Conservation (phyloP, 192 early-diverging fungal species). For the Coemansia sp. region DNA sequence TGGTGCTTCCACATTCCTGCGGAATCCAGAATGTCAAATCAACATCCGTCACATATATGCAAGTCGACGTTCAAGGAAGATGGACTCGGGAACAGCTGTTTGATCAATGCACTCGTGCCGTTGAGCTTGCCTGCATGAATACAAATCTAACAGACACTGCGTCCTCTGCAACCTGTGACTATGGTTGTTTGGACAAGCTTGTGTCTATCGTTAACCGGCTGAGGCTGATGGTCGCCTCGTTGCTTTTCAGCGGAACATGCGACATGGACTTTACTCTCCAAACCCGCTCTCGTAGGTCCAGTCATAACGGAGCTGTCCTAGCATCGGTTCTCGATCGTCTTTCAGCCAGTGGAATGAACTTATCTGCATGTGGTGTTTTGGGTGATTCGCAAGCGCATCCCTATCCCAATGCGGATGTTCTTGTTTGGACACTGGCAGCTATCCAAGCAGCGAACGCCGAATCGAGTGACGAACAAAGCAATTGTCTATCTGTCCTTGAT, state of each 20-base stretch:
- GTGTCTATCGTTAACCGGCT: constrained; percentile 1
- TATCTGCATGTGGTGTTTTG: not conserved
- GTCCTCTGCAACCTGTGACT: not conserved
- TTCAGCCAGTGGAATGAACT: not conserved
- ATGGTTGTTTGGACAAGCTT: not conserved
- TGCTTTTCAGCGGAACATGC: constrained; percentile 2
- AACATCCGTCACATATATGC: not conserved
- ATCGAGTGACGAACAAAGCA: constrained; percentile 7
- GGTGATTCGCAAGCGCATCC: not conserved
- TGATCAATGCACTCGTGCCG: constrained; percentile 8
- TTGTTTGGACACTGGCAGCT: constrained; percentile 11
- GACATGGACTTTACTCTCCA: not conserved
- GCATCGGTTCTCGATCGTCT: constrained; percentile 5
- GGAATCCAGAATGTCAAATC: not conserved
- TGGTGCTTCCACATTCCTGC: constrained; percentile 3
- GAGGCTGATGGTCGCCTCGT: constrained; percentile 15
- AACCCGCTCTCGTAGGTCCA: not conserved
- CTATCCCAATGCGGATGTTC: not conserved
- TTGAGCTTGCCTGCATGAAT: not conserved
- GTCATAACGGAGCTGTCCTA: constrained; percentile 1
- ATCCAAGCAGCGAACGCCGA: constrained; percentile 2
- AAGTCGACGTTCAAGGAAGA: constrained; percentile 17
- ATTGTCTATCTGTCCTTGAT: constrained; percentile 3
- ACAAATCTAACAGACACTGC: not conserved
- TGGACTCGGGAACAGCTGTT: constrained; percentile 9